Base-by-base conservation (phyloP, 371 early-diverging fungal species). In the Mucor lusitanicus region DNA sequence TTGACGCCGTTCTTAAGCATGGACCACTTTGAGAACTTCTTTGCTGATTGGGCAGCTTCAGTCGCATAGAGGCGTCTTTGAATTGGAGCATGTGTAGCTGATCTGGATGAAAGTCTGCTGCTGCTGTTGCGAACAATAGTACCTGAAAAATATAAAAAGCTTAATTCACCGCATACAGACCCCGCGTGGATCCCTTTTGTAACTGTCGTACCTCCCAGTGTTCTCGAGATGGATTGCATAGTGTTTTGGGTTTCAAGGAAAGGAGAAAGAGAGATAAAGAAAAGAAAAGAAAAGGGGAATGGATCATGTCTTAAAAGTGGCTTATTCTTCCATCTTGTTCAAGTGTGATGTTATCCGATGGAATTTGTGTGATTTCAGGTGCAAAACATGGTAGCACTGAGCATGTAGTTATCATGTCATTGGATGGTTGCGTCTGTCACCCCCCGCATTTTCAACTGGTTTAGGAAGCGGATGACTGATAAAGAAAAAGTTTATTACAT, bases 1-100 rank as follows among this genome's bases (percentile, higher is more conserved):
- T 79, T 72, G 21, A 73, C 65, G 23, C 69, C 63, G 19, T 70
- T 74, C 70, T 78, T 76, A 28, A 83, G 40, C 6, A 65, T 33
- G 5, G 40, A 57, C 64, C 67, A 67, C 25, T 67, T 70, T 8
- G 68, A 44, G n/a, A 55, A 64, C 23, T 23, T 57, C 32, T 63
- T 71, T 2, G 66, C 23, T 15, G 55, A 21, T 3, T 3, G 27
- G 6, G 67, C 33, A 46, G 46, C 12, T 37, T 57, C 46, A 19
- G 65, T 56, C 19, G 57, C 19, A 42, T 67, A 61, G 27, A 61
- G 46, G 13, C 61, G 56, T n/a, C 11, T 63, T 23, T 53, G 63
- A 32, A 19, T 27, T 50, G 50, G 25, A 39, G 27, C 11, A 37
- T 11, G 23, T 11, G 50, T 12, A 50, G 50, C 13, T 9, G 25